Evolutionary conservation across 75 land plant species (phyloP), one percentile per base, ranked within the genome.

Genomic region (Cryptomeria japonica): DNA sequence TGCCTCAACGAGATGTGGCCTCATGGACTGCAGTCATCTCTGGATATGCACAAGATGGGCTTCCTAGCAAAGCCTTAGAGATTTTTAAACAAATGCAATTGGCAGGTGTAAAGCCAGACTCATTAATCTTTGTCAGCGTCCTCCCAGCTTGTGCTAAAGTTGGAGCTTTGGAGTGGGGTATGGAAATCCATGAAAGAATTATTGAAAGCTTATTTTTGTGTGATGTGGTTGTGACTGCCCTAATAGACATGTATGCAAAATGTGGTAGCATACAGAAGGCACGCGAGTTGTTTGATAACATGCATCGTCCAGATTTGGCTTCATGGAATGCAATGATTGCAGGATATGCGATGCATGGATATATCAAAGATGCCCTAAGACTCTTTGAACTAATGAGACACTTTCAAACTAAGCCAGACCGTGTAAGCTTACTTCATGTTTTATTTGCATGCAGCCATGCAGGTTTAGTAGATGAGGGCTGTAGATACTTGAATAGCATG

Each of bases 11-110:
- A 78, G 90, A 93, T 85, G 89, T 87, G 1, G 90, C 92, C n/a
- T 89, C 91, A 5, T 95, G 94, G 94, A 93, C 92, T 41, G 87
- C 94, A 1, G 70, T 95, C 14, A 92, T 95, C 87, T 58, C 90
- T 32, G 94, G 93, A 7, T 92, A 92, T 84, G 94, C 93, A 1
- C 93, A 92, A 47, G 84, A 93, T 18, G 91, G 89, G 87, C 89
- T 87, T 36, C 89, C 87, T 88, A 89, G 89, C 83, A 28, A 73
- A 58, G 91, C 92, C 38, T 78, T 90, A 28, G 64, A 90, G 9
- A 82, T 92, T 15, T 93, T 90, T 42, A 18, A 10, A 0, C 49
- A 41, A 78, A 95, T 95, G 96, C 90, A 87, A 75, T 31, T 12
- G 34, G 79, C 88, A 31, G 38, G 15, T 1, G 31, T 85, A 7